A percentile compares a stretch with the other conserved stretches of the same genome.
Evolutionary conservation across 2,329 filamentous ascomycete species (phyloP).

Genomic region (Colletotrichum sidae): DNA sequence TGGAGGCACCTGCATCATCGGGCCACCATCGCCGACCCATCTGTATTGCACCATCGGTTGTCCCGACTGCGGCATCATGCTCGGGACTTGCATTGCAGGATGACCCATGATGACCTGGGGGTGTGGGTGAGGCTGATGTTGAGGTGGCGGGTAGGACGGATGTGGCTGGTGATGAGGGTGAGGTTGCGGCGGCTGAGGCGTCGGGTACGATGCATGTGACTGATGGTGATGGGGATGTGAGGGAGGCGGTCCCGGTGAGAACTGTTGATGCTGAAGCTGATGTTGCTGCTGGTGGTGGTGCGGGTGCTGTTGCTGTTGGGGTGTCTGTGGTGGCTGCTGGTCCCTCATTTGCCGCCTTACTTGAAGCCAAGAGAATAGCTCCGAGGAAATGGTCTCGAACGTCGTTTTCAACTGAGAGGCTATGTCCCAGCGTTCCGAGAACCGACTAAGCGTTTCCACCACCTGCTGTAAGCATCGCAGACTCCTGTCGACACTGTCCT

Average conservation of each 20-base stretch:
- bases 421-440: slow-evolving; percentile 70
- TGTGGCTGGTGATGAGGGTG: slow-evolving; percentile 16
- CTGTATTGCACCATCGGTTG: slow-evolving; percentile 46
- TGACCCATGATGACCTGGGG: slow-evolving; percentile 17
- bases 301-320: slow-evolving; percentile 42
- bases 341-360: slow-evolving; percentile 51
- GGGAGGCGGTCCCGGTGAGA: background rate
- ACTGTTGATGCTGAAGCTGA: slow-evolving; percentile 29
- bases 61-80: slow-evolving; percentile 31
- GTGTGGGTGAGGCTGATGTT: slow-evolving; percentile 22
- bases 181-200: slow-evolving; percentile 1
- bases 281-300: slow-evolving; percentile 41
- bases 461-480: slow-evolving; percentile 66
- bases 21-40: slow-evolving; percentile 59
- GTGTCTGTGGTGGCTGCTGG: slow-evolving; percentile 41
- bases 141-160: background rate
- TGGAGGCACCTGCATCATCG: slow-evolving; percentile 52
- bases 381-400: slow-evolving; percentile 63
- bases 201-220: slow-evolving; percentile 13
- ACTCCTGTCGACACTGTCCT: slow-evolving; percentile 67
- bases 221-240: slow-evolving; percentile 42
- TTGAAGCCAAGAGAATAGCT: slow-evolving; percentile 57
- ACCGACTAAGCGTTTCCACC: slow-evolving; percentile 64
- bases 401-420: slow-evolving; percentile 63
- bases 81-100: slow-evolving; percentile 13